Conservation (phyloP, 208 protist species). For the Crithidia expoeki region DNA sequence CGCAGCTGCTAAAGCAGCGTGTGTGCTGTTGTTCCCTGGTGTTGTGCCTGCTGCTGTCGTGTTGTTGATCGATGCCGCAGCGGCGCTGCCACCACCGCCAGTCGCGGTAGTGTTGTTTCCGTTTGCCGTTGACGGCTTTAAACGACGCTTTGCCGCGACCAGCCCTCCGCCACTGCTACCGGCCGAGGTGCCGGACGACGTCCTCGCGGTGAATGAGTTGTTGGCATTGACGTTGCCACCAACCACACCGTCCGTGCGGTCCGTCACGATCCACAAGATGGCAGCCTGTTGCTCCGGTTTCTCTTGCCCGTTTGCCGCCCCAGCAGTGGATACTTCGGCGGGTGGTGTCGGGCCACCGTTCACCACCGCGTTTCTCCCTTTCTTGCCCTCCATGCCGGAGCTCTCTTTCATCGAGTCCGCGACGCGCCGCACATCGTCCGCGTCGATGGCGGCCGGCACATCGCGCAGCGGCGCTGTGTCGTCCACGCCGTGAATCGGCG, state of each 20-base stretch:
- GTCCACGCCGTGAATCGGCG: constrained; percentile 36
- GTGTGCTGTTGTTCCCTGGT: background rate
- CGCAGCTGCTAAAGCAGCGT: constrained; percentile 11
- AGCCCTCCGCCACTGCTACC: background rate
- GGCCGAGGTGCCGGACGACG: constrained; percentile 1
- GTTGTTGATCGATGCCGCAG: background rate
- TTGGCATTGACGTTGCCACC: background rate
- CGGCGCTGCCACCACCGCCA: background rate
- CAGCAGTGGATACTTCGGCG: no score
- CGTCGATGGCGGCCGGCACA: constrained; percentile 47
- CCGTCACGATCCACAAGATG: constrained; percentile 45
- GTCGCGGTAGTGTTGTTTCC: no score
- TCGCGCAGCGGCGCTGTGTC: constrained; percentile 64
- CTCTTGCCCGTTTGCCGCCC: background rate
- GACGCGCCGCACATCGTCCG: constrained; percentile 4
- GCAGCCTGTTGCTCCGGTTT: background rate
- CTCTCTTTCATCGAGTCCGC: background rate
- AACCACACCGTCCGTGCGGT: constrained; percentile 12
- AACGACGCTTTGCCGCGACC: constrained; percentile 26
- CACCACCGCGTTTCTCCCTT: no score
- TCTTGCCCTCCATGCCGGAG: background rate
- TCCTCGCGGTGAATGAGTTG: constrained; percentile 3
- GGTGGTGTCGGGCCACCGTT: no score
- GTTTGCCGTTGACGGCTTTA: constrained; percentile 24
- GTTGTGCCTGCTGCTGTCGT: constrained; percentile 3